Conservation (phyloP, 805 yeast species). For the Myxozyma sirexii region DNA sequence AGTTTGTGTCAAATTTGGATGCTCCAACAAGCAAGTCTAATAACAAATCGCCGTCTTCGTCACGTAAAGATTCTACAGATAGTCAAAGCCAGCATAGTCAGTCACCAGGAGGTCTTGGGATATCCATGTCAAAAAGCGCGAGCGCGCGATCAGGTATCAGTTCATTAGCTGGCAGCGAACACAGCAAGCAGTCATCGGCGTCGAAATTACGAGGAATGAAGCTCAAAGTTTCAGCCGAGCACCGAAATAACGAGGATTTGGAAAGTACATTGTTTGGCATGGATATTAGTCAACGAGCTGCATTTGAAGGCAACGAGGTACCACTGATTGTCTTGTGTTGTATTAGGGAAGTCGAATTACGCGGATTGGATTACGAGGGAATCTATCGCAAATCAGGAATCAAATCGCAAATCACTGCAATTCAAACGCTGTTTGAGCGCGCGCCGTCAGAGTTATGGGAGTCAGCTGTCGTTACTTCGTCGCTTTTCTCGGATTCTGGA, state of each 20-base stretch:
- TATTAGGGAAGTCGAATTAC: conserved; percentile 70
- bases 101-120: conserved; percentile 12
- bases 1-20: background rate
- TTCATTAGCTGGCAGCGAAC: conserved; percentile 21
- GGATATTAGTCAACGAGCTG: conserved; percentile 64
- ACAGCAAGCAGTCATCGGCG: conserved; percentile 8
- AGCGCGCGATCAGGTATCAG: conserved; percentile 36
- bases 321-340: conserved; percentile 77
- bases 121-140: conserved; percentile 25
- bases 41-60: background rate
- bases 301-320: conserved; percentile 59
- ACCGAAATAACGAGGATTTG: background rate
- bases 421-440: conserved; percentile 46
- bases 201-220: conserved; percentile 22
- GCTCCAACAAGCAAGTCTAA: background rate
- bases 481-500: conserved; percentile 1
- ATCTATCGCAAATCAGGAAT: conserved; percentile 89
- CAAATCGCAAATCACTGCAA: conserved; percentile 60
- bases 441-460: conserved; percentile 1
- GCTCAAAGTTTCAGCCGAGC: background rate
- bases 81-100: conserved; percentile 1
- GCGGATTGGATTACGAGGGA: conserved; percentile 82
- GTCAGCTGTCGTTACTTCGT: background rate
- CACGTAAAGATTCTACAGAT: background rate
- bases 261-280: conserved; percentile 42